Conservation (phyloP, 768 basidiomycete genomes). For the Postia placenta region DNA sequence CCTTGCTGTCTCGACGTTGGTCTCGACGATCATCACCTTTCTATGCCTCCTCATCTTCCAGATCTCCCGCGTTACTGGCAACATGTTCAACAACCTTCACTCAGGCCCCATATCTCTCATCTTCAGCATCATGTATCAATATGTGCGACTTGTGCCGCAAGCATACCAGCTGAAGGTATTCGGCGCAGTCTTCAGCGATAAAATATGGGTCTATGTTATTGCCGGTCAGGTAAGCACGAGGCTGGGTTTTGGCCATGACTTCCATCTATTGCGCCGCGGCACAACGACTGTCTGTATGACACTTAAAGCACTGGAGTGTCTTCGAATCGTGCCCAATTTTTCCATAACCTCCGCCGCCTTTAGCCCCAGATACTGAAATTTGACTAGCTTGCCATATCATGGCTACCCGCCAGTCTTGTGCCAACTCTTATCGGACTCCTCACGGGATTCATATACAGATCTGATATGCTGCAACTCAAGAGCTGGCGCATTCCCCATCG, state of each 20-base stretch:
- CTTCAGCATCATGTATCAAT: constrained; percentile 82
- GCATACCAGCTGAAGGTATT: constrained; percentile 74
- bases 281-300: too few relatives aligned
- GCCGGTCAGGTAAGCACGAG: constrained; percentile 55
- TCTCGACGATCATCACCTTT: constrained; percentile 68
- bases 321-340: too few relatives aligned
- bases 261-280: too few relatives aligned
- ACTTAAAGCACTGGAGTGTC: too few relatives aligned
- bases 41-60: constrained; percentile 58
- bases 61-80: constrained; percentile 22
- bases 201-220: constrained; percentile 65
- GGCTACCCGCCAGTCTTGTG: constrained; percentile 58
- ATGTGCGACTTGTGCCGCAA: constrained; percentile 69
- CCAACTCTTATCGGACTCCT: constrained; percentile 61
- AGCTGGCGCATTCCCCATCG: constrained; percentile 63
- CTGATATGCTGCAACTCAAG: constrained; percentile 76
- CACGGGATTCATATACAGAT: constrained; percentile 74
- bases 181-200: constrained; percentile 69
- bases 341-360: neutral
- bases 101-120: constrained; percentile 70
- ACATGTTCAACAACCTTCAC: constrained; percentile 70
- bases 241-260: too few relatives aligned
- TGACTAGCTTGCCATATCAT: constrained; percentile 60
- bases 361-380: neutral
- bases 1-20: constrained; percentile 50